Percentiles rank a stretch among this genome's conserved stretches.
phyloP scores from a whole-genome alignment of 441 rosid species.

The Manihot esculenta region DNA sequence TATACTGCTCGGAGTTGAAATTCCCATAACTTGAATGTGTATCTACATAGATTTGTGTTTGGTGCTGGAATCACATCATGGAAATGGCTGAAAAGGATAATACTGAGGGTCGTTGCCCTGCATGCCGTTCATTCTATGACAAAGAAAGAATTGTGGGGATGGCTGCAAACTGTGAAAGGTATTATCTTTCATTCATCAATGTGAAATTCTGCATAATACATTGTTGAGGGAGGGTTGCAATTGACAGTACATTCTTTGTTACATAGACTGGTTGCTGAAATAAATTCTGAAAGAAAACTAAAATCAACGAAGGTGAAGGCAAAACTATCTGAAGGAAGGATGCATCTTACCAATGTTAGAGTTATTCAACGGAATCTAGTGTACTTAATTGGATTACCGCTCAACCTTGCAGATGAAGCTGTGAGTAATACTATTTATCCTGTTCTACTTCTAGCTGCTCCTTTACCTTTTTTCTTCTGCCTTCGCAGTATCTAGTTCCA shows the following conservation, averaged over 20 bases:
- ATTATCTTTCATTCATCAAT: constrained; percentile 4
- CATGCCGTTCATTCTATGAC: constrained; percentile 48
- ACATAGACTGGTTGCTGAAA: constrained; percentile 39
- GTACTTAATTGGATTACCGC: constrained; percentile 41
- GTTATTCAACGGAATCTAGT: constrained; percentile 49
- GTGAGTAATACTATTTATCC: constrained; percentile 18
- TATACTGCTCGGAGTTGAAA: neutral
- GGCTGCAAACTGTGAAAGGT: constrained; percentile 45
- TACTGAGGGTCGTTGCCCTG: constrained; percentile 49
- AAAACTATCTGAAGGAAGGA: constrained; percentile 41
- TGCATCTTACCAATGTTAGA: constrained; percentile 42
- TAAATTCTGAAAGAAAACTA: constrained; percentile 35
- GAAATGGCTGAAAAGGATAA: constrained; percentile 52
- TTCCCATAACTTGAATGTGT: neutral
- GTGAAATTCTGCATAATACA: constrained; percentile 10
- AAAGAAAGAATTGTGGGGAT: constrained; percentile 49
- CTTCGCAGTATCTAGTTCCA: neutral
- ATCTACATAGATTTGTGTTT: constrained; percentile 41
- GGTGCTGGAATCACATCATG: constrained; percentile 62
- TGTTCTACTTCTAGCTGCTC: neutral
- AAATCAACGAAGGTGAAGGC: constrained; percentile 40
- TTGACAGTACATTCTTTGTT: constrained; percentile 10
- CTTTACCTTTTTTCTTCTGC: neutral
- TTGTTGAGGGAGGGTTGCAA: neutral
- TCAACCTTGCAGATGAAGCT: constrained; percentile 40